These are phyloP conservation scores for Crithidia brevicula DNA, from an alignment of 208 protist species.

Conservation along the genomic window DNA sequence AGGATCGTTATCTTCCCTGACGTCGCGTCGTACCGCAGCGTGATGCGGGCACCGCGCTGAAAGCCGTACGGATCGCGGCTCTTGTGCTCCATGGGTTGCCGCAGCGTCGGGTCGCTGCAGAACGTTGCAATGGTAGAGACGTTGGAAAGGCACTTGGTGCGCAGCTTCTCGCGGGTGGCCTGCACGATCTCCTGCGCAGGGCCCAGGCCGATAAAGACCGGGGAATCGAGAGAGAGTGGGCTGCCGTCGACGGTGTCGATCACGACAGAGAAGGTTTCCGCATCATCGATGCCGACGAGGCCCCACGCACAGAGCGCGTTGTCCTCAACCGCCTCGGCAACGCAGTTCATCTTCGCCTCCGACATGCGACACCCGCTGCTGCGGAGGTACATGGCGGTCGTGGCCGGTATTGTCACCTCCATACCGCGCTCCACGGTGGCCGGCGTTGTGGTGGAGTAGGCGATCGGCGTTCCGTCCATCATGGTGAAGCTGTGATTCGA, in stretches of 20 bases:
- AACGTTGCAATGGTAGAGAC: conserved; percentile 41
- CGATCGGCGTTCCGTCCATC: conserved; percentile 67
- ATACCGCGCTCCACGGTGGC: conserved; percentile 52
- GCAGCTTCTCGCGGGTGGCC: conserved; percentile 69
- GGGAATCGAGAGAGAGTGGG: conserved; percentile 52
- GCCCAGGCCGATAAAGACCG: conserved; percentile 81
- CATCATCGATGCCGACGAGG: conserved; percentile 47
- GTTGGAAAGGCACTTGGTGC: conserved; percentile 54
- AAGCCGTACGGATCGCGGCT: conserved; percentile 78
- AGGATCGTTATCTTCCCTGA: conserved; percentile 50
- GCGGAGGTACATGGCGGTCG: conserved; percentile 74
- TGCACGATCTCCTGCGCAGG: conserved; percentile 63
- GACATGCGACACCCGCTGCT: conserved; percentile 74
- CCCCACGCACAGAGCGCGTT: conserved; percentile 87
- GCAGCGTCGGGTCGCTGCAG: conserved; percentile 81
- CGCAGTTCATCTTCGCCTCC: conserved; percentile 78
- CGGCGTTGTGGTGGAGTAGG: conserved; percentile 62
- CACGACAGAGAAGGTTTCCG: conserved; percentile 57
- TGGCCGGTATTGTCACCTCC: conserved; percentile 73
- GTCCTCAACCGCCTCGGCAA: conserved; percentile 66
- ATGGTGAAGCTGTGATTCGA: conserved; percentile 88
- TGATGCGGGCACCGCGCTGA: conserved; percentile 68
- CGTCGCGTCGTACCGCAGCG: conserved; percentile 65
- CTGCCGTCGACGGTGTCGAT: conserved; percentile 69
- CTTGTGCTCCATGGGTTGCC: conserved; percentile 51